Evolutionary conservation across 805 yeast species (phyloP).

Genomic region (Kodamaea laetipori): DNA sequence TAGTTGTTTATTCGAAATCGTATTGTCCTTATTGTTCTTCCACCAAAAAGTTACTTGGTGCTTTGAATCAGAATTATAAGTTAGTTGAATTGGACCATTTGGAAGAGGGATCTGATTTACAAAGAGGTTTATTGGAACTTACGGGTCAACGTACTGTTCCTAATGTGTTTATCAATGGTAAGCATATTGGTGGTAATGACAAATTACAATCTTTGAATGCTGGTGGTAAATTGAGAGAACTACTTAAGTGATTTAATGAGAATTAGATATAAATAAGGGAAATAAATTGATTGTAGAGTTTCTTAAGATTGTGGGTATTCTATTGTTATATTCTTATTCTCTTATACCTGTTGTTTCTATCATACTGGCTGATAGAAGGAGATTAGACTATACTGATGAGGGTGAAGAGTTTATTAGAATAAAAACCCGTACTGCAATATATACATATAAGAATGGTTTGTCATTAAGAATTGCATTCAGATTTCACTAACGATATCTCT

Average conservation of each 20-base stretch:
- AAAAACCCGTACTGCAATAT: too few relatives aligned
- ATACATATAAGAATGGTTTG: too few relatives aligned
- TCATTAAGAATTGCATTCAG: too few relatives aligned
- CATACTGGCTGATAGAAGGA: too few relatives aligned
- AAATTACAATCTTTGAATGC: slow-evolving; percentile 33
- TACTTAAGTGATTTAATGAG: not conserved
- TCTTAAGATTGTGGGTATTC: not conserved
- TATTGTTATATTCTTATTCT: too few relatives aligned
- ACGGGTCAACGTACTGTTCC: slow-evolving; percentile 42
- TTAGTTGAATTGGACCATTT: slow-evolving; percentile 31
- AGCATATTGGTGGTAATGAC: slow-evolving; percentile 42
- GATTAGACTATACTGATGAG: too few relatives aligned
- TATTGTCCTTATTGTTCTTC: slow-evolving; percentile 47
- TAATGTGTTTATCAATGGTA: slow-evolving; percentile 38
- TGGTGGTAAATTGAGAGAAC: slow-evolving; percentile 24
- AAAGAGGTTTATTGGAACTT: slow-evolving; percentile 31
- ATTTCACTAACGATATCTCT: too few relatives aligned
- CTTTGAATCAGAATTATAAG: slow-evolving; percentile 23
- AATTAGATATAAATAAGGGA: too few relatives aligned
- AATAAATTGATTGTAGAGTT: too few relatives aligned
- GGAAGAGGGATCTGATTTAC: slow-evolving; percentile 30
- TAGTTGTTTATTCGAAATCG: slow-evolving; percentile 33
- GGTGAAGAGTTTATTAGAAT: too few relatives aligned
- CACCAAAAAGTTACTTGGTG: slow-evolving; percentile 39
- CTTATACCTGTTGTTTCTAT: too few relatives aligned